These are phyloP conservation scores for Hevea brasiliensis DNA, from an alignment of 345 rosid species.

Conservation along the genomic window DNA sequence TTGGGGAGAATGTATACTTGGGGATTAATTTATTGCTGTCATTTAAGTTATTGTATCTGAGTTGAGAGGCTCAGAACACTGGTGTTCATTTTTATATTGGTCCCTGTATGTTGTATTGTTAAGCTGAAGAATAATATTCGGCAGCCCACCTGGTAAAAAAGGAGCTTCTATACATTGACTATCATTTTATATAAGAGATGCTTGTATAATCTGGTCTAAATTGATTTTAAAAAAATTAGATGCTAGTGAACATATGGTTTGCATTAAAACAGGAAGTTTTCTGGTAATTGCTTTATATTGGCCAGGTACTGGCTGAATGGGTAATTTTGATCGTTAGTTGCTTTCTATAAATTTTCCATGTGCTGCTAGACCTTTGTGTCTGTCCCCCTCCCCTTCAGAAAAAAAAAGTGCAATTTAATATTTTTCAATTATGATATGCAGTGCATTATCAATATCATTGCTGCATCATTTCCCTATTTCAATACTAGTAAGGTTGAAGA, in stretches of 20 bases:
- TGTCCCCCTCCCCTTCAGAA: background rate
- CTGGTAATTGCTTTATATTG: background rate
- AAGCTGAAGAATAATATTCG: background rate
- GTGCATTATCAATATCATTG: background rate
- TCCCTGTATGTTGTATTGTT: background rate
- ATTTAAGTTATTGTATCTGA: background rate
- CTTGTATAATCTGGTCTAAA: background rate
- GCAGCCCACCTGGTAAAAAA: background rate
- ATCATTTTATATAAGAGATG: background rate
- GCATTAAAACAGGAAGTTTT: background rate
- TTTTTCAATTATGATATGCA: background rate
- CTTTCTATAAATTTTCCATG: background rate
- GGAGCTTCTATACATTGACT: background rate
- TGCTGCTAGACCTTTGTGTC: background rate
- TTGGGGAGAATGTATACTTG: background rate
- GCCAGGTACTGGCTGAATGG: background rate
- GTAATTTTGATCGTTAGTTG: background rate
- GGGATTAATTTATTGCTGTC: background rate
- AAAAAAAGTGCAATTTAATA: background rate
- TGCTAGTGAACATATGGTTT: background rate
- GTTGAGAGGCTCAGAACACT: background rate
- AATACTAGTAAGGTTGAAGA: background rate
- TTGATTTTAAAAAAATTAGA: background rate
- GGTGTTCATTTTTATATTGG: background rate
- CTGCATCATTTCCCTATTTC: background rate